Evolutionary conservation across 805 yeast species (phyloP).

Genomic region (Metschnikowia kofuensis): DNA sequence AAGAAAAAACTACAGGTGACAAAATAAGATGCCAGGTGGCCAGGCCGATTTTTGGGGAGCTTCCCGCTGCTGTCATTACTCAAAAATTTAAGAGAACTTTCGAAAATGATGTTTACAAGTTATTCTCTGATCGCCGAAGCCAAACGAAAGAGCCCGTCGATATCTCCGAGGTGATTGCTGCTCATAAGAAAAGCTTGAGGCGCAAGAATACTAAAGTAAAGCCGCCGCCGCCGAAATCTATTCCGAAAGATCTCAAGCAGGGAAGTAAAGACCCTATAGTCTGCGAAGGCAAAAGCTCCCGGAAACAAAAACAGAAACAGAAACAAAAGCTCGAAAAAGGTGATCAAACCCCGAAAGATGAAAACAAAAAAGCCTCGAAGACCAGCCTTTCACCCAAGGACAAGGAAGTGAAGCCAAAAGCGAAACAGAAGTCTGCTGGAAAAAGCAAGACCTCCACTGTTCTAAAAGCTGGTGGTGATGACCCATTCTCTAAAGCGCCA

Average conservation of each 20-base stretch:
- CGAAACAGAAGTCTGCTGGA: no score
- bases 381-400: not conserved
- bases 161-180: slow-evolving; percentile 1
- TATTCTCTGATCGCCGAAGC: slow-evolving; percentile 6
- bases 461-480: no score
- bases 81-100: not conserved
- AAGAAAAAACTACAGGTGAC: slow-evolving; percentile 24
- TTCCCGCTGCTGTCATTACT: slow-evolving; percentile 23
- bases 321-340: not conserved
- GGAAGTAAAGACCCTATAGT: not conserved
- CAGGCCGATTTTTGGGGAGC: slow-evolving; percentile 15
- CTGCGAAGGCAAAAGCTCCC: not conserved
- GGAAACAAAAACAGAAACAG: not conserved
- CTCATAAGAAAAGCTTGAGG: not conserved
- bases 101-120: slow-evolving; percentile 1
- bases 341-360: not conserved
- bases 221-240: not conserved
- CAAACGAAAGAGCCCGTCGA: slow-evolving; percentile 4
- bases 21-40: slow-evolving; percentile 18
- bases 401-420: no score
- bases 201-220: not conserved
- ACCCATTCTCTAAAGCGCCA: no score
- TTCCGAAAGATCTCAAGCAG: not conserved
- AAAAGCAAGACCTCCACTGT: no score
- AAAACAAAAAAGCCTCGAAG: not conserved